A percentile compares a stretch with the other conserved stretches of the same genome.
These are phyloP conservation scores for Aureobasidium uvarum DNA, from an alignment of 2,329 filamentous ascomycete genomes.

Conservation along the genomic window DNA sequence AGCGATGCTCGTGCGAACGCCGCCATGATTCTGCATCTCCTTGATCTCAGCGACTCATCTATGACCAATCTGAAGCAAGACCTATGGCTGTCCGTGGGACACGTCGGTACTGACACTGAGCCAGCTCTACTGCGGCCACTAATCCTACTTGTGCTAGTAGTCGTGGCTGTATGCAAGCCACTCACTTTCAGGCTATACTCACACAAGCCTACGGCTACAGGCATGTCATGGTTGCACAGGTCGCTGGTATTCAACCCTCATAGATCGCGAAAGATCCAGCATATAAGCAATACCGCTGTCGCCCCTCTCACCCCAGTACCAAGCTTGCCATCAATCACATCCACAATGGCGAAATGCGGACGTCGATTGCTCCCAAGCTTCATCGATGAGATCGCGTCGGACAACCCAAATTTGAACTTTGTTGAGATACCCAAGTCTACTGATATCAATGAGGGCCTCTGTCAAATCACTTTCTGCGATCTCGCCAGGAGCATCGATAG, in stretches of 20 bases:
- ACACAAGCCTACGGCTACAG: conserved; percentile 1
- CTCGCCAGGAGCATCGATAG: conserved; percentile 8
- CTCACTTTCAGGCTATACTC: background rate
- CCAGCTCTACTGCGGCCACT: background rate
- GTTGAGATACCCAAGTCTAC: background rate
- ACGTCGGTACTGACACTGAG: background rate
- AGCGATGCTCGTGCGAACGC: background rate
- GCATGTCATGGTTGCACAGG: background rate
- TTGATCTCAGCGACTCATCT: background rate
- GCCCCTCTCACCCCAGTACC: background rate
- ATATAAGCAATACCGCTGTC: background rate
- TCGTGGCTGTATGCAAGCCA: background rate
- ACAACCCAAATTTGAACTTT: background rate
- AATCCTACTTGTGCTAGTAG: background rate
- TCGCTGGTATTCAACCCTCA: background rate
- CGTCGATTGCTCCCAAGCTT: conserved; percentile 3
- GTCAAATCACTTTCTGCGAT: background rate
- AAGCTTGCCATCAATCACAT: background rate
- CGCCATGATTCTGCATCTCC: background rate
- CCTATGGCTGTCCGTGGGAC: background rate
- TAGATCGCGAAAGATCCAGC: background rate
- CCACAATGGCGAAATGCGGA: background rate
- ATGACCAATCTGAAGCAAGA: background rate
- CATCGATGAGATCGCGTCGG: background rate
- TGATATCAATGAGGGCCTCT: background rate